Base-by-base conservation (phyloP, 352 stramenopile genomes). In the Globisporangium middletonii region DNA sequence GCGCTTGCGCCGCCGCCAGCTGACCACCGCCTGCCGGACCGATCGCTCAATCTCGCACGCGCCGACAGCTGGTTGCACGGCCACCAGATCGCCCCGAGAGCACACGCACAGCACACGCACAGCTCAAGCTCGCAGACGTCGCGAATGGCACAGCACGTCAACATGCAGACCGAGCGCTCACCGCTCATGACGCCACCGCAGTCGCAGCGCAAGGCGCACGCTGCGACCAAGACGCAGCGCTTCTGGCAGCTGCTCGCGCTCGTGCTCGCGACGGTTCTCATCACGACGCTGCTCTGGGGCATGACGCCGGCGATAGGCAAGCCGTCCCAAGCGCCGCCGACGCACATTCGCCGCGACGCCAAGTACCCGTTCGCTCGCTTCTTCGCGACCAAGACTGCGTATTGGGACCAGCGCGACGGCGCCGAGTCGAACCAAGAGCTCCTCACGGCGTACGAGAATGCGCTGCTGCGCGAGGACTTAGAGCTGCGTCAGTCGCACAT, bases 401-500 rank as follows among this genome's bases (percentile, higher is more conserved):
- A 83, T 60, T 83, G 73, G 73, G 71, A 83, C 55, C 73, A 83
- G 49, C 73, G 71, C 23, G 65, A 67, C 59, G 41, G 51, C 13
- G 28, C 28, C 41, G 55, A 60, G 35, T 48, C 37, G 46, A 63
- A 64, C 52, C 53, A 65, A 42, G 59, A 76, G 59, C 59, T 58
- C 37, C 59, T 64, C 49, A 67, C 65, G 4, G 42, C 61, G 26
- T 60, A 60, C 38, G 62, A 64, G 57, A 68, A 64, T 38, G 56
- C 60, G 42, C 55, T 66, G 30, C 49, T 66, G 55, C 60, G 53
- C 50, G 56, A 63, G 16, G 62, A 79, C 13, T 65, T 88, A n/a
- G 64, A 79, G n/a, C 62, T 88, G 38, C 46, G 85, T 18, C 79
- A 89, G 56, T 72, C 77, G 53, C 75, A 89, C 45, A 49, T 88